phyloP scores from a whole-genome alignment of 306 rosid species.

The Medicago lupulina region DNA sequence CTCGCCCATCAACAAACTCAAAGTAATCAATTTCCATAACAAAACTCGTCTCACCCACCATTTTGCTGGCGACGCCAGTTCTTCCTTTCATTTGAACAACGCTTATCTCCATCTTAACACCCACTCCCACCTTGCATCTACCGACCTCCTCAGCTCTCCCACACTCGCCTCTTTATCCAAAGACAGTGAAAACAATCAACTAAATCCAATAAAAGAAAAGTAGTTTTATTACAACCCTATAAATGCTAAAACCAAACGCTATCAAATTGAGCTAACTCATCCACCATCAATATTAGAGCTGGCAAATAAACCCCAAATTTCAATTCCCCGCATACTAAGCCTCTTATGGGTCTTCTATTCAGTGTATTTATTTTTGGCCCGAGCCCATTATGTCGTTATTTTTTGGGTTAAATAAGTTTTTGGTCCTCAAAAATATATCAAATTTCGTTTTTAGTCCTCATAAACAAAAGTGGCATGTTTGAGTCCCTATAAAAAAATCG shows the following conservation, averaged over 20 bases:
- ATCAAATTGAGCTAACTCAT: constrained; percentile 11
- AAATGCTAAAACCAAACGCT: background rate
- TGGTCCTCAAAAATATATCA: too few species aligned
- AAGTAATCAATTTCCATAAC: background rate
- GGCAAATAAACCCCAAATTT: too few species aligned
- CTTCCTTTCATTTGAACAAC: background rate
- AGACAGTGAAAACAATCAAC: background rate
- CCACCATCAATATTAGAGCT: too few species aligned
- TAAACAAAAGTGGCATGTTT: too few species aligned
- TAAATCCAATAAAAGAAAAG: background rate
- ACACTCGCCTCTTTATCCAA: background rate
- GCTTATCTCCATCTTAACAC: too few species aligned
- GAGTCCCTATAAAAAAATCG: too few species aligned
- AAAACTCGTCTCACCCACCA: background rate
- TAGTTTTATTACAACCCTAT: constrained; percentile 15
- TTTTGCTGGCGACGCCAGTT: background rate
- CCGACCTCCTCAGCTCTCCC: background rate
- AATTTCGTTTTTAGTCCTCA: too few species aligned
- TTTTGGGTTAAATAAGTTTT: too few species aligned
- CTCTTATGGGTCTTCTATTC: too few species aligned
- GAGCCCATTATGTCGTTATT: background rate
- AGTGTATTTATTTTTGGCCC: too few species aligned
- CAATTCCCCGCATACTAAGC: too few species aligned
- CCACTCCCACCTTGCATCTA: background rate
- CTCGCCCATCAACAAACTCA: background rate